Evolutionary conservation across 345 rosid genomes (phyloP).

Genomic region (Linum usitatissimum): DNA sequence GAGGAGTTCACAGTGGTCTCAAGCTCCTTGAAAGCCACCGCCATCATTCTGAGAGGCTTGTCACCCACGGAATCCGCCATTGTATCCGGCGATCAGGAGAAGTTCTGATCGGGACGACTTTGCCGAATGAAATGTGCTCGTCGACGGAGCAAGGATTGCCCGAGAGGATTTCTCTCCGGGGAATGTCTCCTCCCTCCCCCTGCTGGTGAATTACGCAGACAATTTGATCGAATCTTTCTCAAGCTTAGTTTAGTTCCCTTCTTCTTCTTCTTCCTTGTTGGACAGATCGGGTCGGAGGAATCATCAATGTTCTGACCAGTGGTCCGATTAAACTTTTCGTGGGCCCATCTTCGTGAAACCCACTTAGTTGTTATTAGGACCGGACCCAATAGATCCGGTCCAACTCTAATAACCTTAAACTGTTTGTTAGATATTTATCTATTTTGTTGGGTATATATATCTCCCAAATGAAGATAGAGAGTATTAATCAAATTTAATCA

Average conservation of each 20-base stretch:
- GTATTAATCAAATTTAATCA: too few relatives aligned
- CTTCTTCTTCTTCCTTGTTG: neutral
- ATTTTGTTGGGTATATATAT: too few relatives aligned
- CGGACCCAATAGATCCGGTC: too few relatives aligned
- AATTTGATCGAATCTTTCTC: too few relatives aligned
- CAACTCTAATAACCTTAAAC: too few relatives aligned
- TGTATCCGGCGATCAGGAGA: neutral
- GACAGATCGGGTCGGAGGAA: neutral
- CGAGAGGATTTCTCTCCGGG: neutral
- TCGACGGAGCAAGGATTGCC: neutral
- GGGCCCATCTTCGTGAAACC: too few relatives aligned
- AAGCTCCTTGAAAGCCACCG: constrained; percentile 57
- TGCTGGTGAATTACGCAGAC: neutral
- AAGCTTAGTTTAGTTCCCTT: neutral
- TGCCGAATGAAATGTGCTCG: neutral
- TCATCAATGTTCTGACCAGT: too few relatives aligned
- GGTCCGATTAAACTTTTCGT: too few relatives aligned
- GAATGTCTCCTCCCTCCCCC: neutral
- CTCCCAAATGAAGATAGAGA: too few relatives aligned
- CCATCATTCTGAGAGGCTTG: constrained; percentile 48
- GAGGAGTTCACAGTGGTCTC: constrained; percentile 32
- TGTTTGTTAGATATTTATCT: too few relatives aligned
- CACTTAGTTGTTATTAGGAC: too few relatives aligned
- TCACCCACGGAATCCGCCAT: constrained; percentile 38
- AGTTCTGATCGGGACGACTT: neutral